Evolutionary conservation across 345 rosid species (phyloP).

Genomic region (Acer campestre): DNA sequence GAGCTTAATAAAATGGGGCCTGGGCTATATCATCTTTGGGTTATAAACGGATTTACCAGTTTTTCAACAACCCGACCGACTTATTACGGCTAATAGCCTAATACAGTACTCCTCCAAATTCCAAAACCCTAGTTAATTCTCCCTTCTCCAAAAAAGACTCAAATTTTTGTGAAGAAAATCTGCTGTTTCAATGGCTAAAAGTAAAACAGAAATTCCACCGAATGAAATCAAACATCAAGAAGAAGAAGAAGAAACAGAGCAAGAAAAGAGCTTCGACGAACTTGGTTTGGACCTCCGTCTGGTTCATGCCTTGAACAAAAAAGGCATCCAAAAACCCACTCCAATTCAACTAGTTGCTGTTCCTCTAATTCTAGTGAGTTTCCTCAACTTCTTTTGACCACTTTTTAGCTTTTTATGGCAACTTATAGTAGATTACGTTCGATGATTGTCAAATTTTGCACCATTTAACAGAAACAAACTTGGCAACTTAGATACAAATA

Average conservation of each 20-base stretch:
- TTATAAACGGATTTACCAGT: too few species aligned
- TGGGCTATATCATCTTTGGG: background rate
- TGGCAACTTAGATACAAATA: background rate
- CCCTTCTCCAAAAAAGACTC: background rate
- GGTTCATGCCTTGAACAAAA: conserved; percentile 73
- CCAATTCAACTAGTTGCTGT: conserved; percentile 73
- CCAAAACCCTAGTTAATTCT: conserved; percentile 7
- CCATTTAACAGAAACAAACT: background rate
- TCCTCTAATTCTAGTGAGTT: conserved; percentile 67
- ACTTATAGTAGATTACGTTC: background rate
- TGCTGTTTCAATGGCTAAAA: conserved; percentile 6
- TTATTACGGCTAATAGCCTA: too few species aligned
- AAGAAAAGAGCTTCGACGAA: conserved; percentile 72
- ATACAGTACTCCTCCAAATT: background rate
- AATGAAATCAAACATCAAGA: conserved; percentile 25
- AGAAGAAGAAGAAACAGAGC: conserved; percentile 22
- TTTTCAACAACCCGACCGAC: background rate
- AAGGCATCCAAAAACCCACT: conserved; percentile 68
- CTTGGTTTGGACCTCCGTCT: conserved; percentile 78
- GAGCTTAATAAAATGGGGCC: background rate
- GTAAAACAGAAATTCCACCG: background rate
- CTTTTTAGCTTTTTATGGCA: background rate
- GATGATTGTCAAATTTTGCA: background rate
- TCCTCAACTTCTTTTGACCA: background rate
- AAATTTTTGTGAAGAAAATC: background rate